Evolutionary conservation across 495 filamentous ascomycete species (phyloP), one percentile per base, ranked within the genome.

Genomic region (Haplographium delicatum): DNA sequence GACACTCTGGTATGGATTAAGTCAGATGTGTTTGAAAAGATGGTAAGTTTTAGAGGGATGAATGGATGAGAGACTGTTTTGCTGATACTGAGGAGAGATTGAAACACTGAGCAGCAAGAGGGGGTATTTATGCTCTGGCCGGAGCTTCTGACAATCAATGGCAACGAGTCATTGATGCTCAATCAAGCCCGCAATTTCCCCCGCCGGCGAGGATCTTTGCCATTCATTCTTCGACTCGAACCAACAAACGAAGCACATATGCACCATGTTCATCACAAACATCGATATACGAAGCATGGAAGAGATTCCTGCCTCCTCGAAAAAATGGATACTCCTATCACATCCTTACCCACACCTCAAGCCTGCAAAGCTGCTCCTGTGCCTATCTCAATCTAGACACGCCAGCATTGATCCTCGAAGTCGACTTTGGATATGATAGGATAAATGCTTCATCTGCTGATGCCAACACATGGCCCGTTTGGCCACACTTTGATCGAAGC

Each of bases 1-100:
- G 9, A 26, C 11, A 24, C 15, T 5, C 22, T 26, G 8, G 4
- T 47, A 8, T 30, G 41, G 31, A 20, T n/a, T n/a, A n/a, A n/a
- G n/a, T n/a, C n/a, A n/a, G 27, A n/a, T 13, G 5, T 51, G 11
- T 31, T 4, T 39, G 37, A 22, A 23, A 26, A 24, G 44, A 11
- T 19, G 20, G 37, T 11, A 20, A 24, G 34, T 44, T 18, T 15
- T 20, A 15, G 35, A 37, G 18, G 19, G 13, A 40, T n/a, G 23
- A 43, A 22, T 57, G 47, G 44, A 51, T 61, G 47, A 54, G 48
- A 23, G 25, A 30, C 11, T 24, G 39, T 51, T 26, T 19, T 53
- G 59, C 31, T 62, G 59, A 56, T 62, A 47, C 16, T 59, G 55
- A 52, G 26, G 40, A 30, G 20, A 10, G 27, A 28, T 24, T 31